phyloP scores from a whole-genome alignment of 2,329 filamentous ascomycete genomes.

The Phoma sp. region DNA sequence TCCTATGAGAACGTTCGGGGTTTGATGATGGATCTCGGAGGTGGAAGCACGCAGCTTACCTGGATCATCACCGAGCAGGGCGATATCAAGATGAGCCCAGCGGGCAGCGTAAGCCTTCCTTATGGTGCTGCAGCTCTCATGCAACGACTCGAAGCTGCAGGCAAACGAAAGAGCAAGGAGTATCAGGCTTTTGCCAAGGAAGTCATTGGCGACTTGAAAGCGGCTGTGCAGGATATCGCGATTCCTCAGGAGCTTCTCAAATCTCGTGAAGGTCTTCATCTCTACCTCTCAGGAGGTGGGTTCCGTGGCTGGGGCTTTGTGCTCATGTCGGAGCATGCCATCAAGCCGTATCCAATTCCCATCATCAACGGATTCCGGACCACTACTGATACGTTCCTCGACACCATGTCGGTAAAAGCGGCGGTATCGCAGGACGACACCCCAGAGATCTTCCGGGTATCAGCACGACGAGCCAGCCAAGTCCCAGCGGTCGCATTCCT shows the following conservation, averaged over 20 bases:
- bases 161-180: slow-evolving; percentile 50
- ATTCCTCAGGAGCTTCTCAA: slow-evolving; percentile 62
- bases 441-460: slow-evolving; percentile 70
- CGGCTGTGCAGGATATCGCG: slow-evolving; percentile 64
- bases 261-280: slow-evolving; percentile 52
- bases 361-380: slow-evolving; percentile 81
- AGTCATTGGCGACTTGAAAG: slow-evolving; percentile 64
- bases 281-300: slow-evolving; percentile 89
- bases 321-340: slow-evolving; percentile 77
- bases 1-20: slow-evolving; percentile 74
- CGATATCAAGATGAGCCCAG: slow-evolving; percentile 44
- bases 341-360: slow-evolving; percentile 81
- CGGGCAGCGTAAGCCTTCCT: slow-evolving; percentile 69
- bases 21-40: slow-evolving; percentile 85
- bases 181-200: slow-evolving; percentile 57
- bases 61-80: slow-evolving; percentile 66
- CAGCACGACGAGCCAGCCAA: slow-evolving; percentile 77
- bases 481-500: slow-evolving; percentile 84
- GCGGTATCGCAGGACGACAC: slow-evolving; percentile 49
- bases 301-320: slow-evolving; percentile 92
- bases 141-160: slow-evolving; percentile 54
- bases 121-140: slow-evolving; percentile 73
- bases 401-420: slow-evolving; percentile 55
- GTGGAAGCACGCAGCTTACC: slow-evolving; percentile 73
- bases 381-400: slow-evolving; percentile 65